Evolutionary conservation across 768 basidiomycete species (phyloP), one percentile per base, ranked within the genome.

Genomic region (Coprinopsis marcescibilis): DNA sequence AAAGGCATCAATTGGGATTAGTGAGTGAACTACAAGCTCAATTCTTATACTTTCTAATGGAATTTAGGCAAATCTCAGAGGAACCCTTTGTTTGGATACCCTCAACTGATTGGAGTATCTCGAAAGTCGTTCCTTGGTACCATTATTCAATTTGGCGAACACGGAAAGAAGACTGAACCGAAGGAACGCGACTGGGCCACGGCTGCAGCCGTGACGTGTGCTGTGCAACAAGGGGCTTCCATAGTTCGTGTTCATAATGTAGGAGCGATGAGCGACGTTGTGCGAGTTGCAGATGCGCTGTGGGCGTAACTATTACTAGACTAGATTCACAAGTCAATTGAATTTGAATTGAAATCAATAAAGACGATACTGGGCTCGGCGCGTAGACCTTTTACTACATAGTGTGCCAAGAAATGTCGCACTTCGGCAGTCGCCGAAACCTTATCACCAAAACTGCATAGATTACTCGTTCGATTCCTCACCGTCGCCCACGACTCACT

Each of bases 221-320:
- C 83, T 2, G 74, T 87, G 21, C 85, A 84, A 55, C 86, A 90
- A 55, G 78, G 80, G 0, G 81, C 81, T 0, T 68, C 77, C 46
- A 65, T 90, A 2, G 77, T 95, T 7, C 68, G 95, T 17, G 90
- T 96, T 2, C 94, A 97, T 62, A 85, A 94, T 58, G 77, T 81
- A 4, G 63, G 66, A 32, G 81, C 80, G 50, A 83, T 90, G 71
- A 67, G 65, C 21, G 93, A 97, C 60, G 83, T 85, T 1, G 73
- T 91, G 0, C 67, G 66, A 21, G 73, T 94, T 36, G 71, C 83
- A 0, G 75, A 78, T 54, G 78, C 75, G 4, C 66, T 94, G 2
- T 82, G 78, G 77, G 30, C 39, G 13, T 54, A 43, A 39, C 13
- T 21, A 24, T 6, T 33, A 45, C 32, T 21, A 33, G 3, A 33